phyloP scores from a whole-genome alignment of 2,329 filamentous ascomycete genomes.

The Pseudonectria buxi region DNA sequence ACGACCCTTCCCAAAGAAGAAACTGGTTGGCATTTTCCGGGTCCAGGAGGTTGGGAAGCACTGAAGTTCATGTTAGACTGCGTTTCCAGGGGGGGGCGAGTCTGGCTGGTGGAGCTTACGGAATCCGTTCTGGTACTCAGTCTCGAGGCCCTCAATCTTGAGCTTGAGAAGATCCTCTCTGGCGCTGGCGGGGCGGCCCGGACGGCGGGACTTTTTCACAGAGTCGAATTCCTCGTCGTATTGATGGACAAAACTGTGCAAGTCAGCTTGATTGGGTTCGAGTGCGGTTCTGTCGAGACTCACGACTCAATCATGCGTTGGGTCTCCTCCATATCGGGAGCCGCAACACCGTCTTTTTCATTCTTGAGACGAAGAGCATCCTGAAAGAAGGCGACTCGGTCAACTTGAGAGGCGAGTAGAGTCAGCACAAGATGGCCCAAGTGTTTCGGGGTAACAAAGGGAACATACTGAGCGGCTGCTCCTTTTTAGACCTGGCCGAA shows the following conservation, averaged over 20 bases:
- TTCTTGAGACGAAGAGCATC: conserved; percentile 42
- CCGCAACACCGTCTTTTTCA: conserved; percentile 36
- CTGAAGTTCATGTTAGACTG: conserved; percentile 30
- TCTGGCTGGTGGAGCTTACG: conserved; percentile 45
- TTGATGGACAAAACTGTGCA: conserved; percentile 55
- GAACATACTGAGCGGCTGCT: conserved; percentile 64
- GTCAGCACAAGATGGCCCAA: conserved; percentile 6
- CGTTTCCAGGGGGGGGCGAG: neutral
- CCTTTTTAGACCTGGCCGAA: conserved; percentile 62
- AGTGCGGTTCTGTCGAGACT: conserved; percentile 16
- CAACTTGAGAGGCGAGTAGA: conserved; percentile 17
- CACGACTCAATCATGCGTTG: conserved; percentile 58
- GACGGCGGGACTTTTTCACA: conserved; percentile 62
- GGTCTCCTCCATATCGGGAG: conserved; percentile 49
- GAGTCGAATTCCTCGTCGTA: conserved; percentile 63
- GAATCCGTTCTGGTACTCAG: conserved; percentile 79
- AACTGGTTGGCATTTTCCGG: conserved; percentile 59
- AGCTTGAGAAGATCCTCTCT: conserved; percentile 72
- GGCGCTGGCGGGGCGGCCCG: conserved; percentile 71
- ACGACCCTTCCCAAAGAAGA: conserved; percentile 72
- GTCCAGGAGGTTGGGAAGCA: conserved; percentile 68
- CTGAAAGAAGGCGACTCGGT: conserved; percentile 58
- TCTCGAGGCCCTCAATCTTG: conserved; percentile 62
- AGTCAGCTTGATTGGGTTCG: conserved; percentile 19
- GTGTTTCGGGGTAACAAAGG: no score